Base-by-base conservation (phyloP, 2,329 filamentous ascomycete genomes). In the Macrophomina phaseolina region DNA sequence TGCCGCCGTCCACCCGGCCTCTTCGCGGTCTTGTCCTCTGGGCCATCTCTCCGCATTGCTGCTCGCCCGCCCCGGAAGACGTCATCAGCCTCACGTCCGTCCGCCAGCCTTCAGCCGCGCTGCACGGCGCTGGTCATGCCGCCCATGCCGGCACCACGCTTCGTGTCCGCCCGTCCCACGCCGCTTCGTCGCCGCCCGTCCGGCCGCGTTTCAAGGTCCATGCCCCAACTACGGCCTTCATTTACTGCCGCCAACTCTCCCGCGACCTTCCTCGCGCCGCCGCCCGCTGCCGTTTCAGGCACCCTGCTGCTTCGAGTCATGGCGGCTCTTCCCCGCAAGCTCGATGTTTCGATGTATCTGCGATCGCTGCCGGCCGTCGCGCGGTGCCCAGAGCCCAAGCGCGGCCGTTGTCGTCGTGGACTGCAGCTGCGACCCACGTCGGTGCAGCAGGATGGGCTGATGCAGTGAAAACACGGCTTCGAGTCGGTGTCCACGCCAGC, bases 191-290 rank as follows among this genome's bases (percentile, higher is more conserved):
- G 28, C 12, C 11, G 23, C 23, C 42, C 42, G 4, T n/a, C 42
- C 6, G 8, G 51, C 51, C 51, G 49, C 23, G 46, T 52, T 52
- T 52, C 49, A 52, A 52, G 49, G 49, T 52, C 49, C 49, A 14
- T 45, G 42, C 42, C 16, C 16, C 42, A 16, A 9, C 42, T 16
- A 45, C 1, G 16, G 12, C 11, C 28, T 53, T 28, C 49, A 34
- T 34, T 34, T 18, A 12, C 4, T 5, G 34, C 51, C 8, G 12
- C 1, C 30, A 40, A 40, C 38, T 34, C 32, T 53, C 16, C 12
- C 30, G 30, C 51, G 30, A 40, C 38, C 11, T 45, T 9, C 34
- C 32, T 28, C 28, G 16, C n/a, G 16, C 32, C 52, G 28, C 52
- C 32, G 38, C n/a, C 34, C 11, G 6, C 23, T 52, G 12, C 49